Base-by-base conservation (phyloP, 805 yeast species). In the Torulaspora gathmanii region DNA sequence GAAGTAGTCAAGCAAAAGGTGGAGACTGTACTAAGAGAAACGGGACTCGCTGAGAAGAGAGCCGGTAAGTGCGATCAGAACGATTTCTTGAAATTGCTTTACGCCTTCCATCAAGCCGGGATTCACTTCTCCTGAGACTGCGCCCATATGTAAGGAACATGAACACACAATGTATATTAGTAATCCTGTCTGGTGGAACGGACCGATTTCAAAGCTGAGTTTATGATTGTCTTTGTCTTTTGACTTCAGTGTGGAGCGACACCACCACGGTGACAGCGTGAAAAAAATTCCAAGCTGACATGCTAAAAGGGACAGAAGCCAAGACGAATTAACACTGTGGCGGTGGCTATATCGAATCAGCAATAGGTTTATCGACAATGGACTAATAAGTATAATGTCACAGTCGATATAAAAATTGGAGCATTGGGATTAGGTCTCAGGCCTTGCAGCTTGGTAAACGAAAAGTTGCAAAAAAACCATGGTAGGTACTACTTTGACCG, bases 31-130 rank as follows among this genome's bases (percentile, higher is more conserved):
- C 74, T 93, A 54, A 67, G 70, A 8, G 89, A 86, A 51, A 89
- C 97, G 0, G 95, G 79, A 0, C 77, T 83, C 59, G 76, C 84
- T 5, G 95, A 88, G 33, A 80, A 84, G 67, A 84, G 99, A 73
- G 83, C 98, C 2, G 85, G 95, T 26, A 93, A 93, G 65, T 79
- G 95, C 69, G 98, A 90, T 63, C 97, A 93, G 70, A 86, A 90
- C 19, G 99, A 93, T 63, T 93, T 93, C 67, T 72, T 93, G 57
- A 83, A 76, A 61, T 70, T 93, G 38, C 70, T 93, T 46, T 89
- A 84, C 57, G 96, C 95, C 1, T 93, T 93, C 74, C 96, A 93
- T 68, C 93, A 91, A 67, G 96, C 87, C 37, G 98, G 98, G 35
- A 86, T 93, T 49, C 98, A 91, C 67, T 93, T 93, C 70, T 96